Evolutionary conservation across 2,329 filamentous ascomycete species (phyloP).

Genomic region (Cladosporium halotolerans): DNA sequence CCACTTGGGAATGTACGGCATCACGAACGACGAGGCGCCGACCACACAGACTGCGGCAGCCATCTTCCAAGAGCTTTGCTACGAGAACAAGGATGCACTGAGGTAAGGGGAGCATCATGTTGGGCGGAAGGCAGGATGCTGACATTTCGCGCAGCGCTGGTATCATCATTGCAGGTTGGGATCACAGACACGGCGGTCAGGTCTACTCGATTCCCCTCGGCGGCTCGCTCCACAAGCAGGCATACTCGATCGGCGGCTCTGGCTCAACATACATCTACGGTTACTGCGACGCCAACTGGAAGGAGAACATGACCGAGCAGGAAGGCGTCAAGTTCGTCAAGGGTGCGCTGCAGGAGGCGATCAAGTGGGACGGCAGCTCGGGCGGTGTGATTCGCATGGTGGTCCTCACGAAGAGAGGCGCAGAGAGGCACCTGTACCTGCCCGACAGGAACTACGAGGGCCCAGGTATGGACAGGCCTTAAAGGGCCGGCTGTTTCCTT

Average conservation of each 20-base stretch:
- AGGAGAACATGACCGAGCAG: slow-evolving; percentile 84
- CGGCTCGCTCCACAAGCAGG: slow-evolving; percentile 93
- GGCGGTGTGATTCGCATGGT: slow-evolving; percentile 98
- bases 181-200: slow-evolving; percentile 88
- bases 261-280: slow-evolving; percentile 99
- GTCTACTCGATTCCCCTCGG: slow-evolving; percentile 96
- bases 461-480: slow-evolving; percentile 49
- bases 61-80: slow-evolving; percentile 97
- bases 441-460: slow-evolving; percentile 84
- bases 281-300: slow-evolving; percentile 95
- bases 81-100: slow-evolving; percentile 89
- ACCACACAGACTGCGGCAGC: slow-evolving; percentile 93
- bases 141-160: slow-evolving; percentile 59
- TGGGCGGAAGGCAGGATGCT: neutral
- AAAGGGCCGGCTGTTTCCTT: neutral
- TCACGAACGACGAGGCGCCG: slow-evolving; percentile 80
- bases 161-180: slow-evolving; percentile 97
- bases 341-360: slow-evolving; percentile 81
- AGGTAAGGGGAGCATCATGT: slow-evolving; percentile 52
- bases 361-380: slow-evolving; percentile 99
- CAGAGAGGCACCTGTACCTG: slow-evolving; percentile 88
- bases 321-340: slow-evolving; percentile 93
- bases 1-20: slow-evolving; percentile 85
- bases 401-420: slow-evolving; percentile 82
- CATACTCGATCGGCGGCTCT: slow-evolving; percentile 92